Evolutionary conservation across 208 protist genomes (phyloP).

Genomic region (Trichomonas vaginalis): DNA sequence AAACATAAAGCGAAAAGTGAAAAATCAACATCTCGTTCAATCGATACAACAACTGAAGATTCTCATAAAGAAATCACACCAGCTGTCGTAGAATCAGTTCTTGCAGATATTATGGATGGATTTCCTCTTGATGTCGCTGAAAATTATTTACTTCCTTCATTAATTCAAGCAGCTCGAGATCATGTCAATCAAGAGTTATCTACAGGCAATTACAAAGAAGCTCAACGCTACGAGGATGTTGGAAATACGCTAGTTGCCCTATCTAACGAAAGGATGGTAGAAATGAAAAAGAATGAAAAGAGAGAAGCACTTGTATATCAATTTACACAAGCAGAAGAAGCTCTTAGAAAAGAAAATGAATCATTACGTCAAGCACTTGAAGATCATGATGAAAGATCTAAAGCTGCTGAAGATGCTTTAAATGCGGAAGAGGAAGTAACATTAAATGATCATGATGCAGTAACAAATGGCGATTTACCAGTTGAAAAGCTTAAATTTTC

Average conservation of each 20-base stretch:
- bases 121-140: neutral
- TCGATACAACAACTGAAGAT: neutral
- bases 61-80: neutral
- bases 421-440: neutral
- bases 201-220: neutral
- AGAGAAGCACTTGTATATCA: neutral
- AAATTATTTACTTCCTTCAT: neutral
- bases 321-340: neutral
- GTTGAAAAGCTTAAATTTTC: neutral
- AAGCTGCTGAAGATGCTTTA: neutral
- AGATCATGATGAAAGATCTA: neutral
- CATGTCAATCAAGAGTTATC: neutral
- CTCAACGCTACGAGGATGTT: neutral
- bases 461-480: neutral
- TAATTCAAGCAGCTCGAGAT: neutral
- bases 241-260: neutral
- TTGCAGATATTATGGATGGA: neutral
- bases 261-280: neutral
- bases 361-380: neutral
- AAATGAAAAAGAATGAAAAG: neutral
- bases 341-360: neutral
- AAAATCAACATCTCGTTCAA: neutral
- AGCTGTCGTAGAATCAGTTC: neutral
- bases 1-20: neutral
- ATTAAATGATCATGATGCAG: neutral